These are phyloP conservation scores for Cochlearia excelsa DNA, from an alignment of 345 rosid species.

Conservation along the genomic window DNA sequence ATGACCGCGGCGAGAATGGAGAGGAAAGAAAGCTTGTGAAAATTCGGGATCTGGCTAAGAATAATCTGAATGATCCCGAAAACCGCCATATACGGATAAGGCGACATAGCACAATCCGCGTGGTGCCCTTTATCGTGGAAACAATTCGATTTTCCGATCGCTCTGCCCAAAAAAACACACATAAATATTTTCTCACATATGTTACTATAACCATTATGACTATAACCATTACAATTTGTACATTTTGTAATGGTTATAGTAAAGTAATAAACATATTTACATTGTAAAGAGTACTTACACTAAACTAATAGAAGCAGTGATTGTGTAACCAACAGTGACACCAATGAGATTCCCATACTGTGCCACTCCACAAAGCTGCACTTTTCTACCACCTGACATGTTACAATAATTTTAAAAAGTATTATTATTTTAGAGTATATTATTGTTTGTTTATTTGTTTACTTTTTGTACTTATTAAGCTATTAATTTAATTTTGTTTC, in stretches of 20 bases:
- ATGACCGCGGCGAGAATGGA: conserved; percentile 79
- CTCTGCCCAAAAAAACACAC: conserved; percentile 45
- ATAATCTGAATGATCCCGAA: conserved; percentile 66
- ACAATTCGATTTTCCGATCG: conserved; percentile 70
- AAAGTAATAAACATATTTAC: conserved; percentile 7
- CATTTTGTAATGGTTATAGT: conserved; percentile 5
- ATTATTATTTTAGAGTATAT: too few species aligned
- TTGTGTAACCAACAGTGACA: conserved; percentile 72
- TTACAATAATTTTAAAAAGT: not conserved
- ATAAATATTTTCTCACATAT: not conserved
- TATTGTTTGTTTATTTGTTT: not conserved
- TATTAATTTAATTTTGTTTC: conserved; percentile 21
- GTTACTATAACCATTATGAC: too few species aligned
- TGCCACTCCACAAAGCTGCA: conserved; percentile 72
- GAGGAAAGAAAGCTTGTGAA: conserved; percentile 84
- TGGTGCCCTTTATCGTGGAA: conserved; percentile 63
- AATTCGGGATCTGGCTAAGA: conserved; percentile 81
- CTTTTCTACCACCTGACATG: conserved; percentile 58
- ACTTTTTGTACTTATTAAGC: conserved; percentile 11
- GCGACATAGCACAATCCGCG: conserved; percentile 47
- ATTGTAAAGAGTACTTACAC: conserved; percentile 52
- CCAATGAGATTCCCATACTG: conserved; percentile 78
- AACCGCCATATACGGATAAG: conserved; percentile 57
- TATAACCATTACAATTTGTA: not conserved
- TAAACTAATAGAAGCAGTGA: conserved; percentile 94